Percentiles rank a stretch among this genome's conserved stretches.
Evolutionary conservation across 1,284 basidiomycete species (phyloP).

Genomic region (Wolfiporia cocos): DNA sequence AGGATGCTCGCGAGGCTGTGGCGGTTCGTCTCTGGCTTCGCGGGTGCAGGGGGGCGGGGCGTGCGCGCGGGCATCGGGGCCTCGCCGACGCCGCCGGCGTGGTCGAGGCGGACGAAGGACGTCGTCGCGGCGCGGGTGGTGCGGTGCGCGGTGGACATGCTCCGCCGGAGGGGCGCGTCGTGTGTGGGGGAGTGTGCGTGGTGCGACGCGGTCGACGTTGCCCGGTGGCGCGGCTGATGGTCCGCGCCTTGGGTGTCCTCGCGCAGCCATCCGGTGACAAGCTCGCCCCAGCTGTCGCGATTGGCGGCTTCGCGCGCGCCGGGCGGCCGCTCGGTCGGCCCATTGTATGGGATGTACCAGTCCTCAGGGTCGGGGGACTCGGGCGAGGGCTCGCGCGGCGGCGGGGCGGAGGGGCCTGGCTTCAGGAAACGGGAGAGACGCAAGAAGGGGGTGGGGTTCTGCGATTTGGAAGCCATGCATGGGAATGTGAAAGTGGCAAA

Average conservation of each 20-base stretch:
- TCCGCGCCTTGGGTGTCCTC: slow-evolving; percentile 15
- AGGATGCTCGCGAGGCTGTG: slow-evolving; percentile 45
- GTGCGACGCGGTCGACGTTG: slow-evolving; percentile 21
- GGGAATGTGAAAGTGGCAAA: slow-evolving; percentile 2
- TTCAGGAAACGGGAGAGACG: slow-evolving; percentile 29
- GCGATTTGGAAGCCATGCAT: slow-evolving; percentile 19
- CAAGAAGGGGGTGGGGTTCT: slow-evolving; percentile 26
- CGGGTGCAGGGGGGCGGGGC: slow-evolving; percentile 17
- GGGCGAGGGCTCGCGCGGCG: slow-evolving; percentile 11
- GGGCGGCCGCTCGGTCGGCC: slow-evolving; percentile 45
- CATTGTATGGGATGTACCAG: slow-evolving; percentile 62
- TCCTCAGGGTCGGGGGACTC: slow-evolving; percentile 31
- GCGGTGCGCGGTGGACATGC: slow-evolving; percentile 4
- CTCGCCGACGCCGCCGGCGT: slow-evolving; percentile 52
- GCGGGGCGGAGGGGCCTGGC: slow-evolving; percentile 15
- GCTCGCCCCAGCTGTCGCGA: slow-evolving; percentile 46
- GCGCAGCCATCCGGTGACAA: slow-evolving; percentile 32
- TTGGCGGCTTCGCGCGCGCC: slow-evolving; percentile 19
- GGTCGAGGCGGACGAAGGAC: slow-evolving; percentile 36
- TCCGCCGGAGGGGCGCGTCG: slow-evolving; percentile 4
- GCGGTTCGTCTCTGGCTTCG: slow-evolving; percentile 25
- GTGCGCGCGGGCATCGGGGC: slow-evolving; percentile 39
- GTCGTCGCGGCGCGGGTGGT: slow-evolving; percentile 26
- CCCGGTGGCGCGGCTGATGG: slow-evolving; percentile 17
- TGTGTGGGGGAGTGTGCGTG: slow-evolving; percentile 9